A percentile compares a stretch with the other conserved stretches of the same genome.
These are phyloP conservation scores for Candida adriatica DNA, from an alignment of 805 yeast species.

Conservation along the genomic window DNA sequence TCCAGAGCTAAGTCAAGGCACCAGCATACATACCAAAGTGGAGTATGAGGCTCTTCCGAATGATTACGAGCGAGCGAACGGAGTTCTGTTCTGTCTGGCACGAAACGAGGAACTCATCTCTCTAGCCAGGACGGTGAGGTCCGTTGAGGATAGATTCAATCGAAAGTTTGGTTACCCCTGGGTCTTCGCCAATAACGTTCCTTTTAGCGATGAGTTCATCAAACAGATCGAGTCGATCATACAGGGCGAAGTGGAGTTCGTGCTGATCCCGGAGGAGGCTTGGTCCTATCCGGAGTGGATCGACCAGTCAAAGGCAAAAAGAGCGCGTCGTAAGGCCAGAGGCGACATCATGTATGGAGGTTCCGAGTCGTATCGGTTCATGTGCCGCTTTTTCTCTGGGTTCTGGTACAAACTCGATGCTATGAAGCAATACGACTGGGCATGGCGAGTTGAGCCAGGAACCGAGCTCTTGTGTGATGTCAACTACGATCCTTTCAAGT, in stretches of 20 bases:
- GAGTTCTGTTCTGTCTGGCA: slow-evolving; percentile 48
- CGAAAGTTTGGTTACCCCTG: slow-evolving; percentile 68
- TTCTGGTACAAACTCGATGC: slow-evolving; percentile 42
- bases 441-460: slow-evolving; percentile 58
- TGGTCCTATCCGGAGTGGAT: slow-evolving; percentile 44
- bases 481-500: slow-evolving; percentile 47
- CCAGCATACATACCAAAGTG: slow-evolving; percentile 3
- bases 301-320: slow-evolving; percentile 28
- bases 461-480: slow-evolving; percentile 51
- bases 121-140: slow-evolving; percentile 56
- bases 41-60: slow-evolving; percentile 41
- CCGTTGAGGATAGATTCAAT: slow-evolving; percentile 77
- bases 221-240: slow-evolving; percentile 24
- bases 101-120: slow-evolving; percentile 7
- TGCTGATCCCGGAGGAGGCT: slow-evolving; percentile 34
- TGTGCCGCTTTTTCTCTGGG: slow-evolving; percentile 76
- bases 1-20: slow-evolving; percentile 5
- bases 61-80: slow-evolving; percentile 40
- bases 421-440: slow-evolving; percentile 42
- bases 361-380: slow-evolving; percentile 45
- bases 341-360: slow-evolving; percentile 38
- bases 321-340: slow-evolving; percentile 24
- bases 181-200: slow-evolving; percentile 55
- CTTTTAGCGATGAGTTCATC: slow-evolving; percentile 35
- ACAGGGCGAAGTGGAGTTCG: slow-evolving; percentile 38